These are phyloP conservation scores for Eutypa lata DNA, from an alignment of 2,329 filamentous ascomycete genomes.

Conservation along the genomic window DNA sequence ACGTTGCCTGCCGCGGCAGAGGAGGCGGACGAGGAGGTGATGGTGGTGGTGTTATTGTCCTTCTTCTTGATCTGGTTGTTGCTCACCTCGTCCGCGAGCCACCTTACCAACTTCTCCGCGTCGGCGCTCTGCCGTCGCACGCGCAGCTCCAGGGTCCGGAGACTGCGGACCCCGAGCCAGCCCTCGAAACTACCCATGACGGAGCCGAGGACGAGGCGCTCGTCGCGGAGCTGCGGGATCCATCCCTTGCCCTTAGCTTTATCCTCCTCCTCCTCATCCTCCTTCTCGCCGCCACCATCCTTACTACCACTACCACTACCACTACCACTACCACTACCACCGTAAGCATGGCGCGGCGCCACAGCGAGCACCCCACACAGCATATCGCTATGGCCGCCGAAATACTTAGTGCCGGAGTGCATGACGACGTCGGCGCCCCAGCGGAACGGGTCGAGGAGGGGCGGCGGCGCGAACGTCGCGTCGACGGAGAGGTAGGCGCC, in stretches of 20 bases:
- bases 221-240: constrained; percentile 58
- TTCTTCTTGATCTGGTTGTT: too few species aligned
- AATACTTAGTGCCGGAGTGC: constrained; percentile 94
- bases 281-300: constrained; percentile 11
- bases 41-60: too few species aligned
- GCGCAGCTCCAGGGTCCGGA: constrained; percentile 82
- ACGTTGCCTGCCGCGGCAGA: constrained; percentile 36
- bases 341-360: constrained; percentile 42
- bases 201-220: constrained; percentile 74
- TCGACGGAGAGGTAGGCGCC: constrained; percentile 83
- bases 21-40: background rate
- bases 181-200: constrained; percentile 89
- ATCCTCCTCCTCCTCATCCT: background rate
- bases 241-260: constrained; percentile 35
- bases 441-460: constrained; percentile 78
- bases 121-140: constrained; percentile 74
- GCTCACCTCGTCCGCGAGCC: constrained; percentile 51
- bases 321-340: background rate
- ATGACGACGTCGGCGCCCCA: constrained; percentile 83
- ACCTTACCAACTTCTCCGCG: constrained; percentile 66
- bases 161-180: constrained; percentile 84
- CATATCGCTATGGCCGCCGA: constrained; percentile 93
- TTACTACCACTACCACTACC: background rate
- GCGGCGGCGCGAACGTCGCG: constrained; percentile 88
- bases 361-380: constrained; percentile 81